phyloP scores from a whole-genome alignment of 169 alveolate species.

The Eimeria brunetti region DNA sequence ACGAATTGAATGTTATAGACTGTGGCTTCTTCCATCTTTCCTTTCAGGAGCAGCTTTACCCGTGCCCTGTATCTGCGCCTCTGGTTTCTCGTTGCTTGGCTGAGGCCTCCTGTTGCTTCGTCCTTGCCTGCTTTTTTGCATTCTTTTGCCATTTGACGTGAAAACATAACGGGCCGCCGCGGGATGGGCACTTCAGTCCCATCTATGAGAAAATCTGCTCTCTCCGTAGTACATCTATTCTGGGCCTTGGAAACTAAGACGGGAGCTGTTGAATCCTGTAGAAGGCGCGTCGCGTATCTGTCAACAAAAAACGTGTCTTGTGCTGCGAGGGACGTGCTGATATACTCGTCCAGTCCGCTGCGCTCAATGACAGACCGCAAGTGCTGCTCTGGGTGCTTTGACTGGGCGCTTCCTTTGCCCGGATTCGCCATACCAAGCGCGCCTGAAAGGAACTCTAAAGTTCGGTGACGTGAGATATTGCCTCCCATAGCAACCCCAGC shows the following conservation, averaged over 20 bases:
- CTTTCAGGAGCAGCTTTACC: constrained; percentile 46
- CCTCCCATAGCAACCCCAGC: constrained; percentile 54
- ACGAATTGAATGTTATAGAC: constrained; percentile 65
- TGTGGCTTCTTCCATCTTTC: constrained; percentile 75
- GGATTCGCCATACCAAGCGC: background rate
- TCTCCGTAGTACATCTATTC: background rate
- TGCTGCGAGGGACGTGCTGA: constrained; percentile 44
- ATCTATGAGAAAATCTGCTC: background rate
- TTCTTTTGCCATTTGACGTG: background rate
- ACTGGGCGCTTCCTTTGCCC: constrained; percentile 4
- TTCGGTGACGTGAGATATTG: constrained; percentile 37
- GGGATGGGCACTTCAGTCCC: constrained; percentile 70
- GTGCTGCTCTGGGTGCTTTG: constrained; percentile 37
- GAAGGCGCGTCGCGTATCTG: constrained; percentile 62
- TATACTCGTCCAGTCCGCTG: constrained; percentile 68
- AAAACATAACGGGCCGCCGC: constrained; percentile 77
- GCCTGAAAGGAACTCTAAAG: constrained; percentile 50
- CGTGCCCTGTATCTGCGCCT: constrained; percentile 45
- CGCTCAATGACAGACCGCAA: constrained; percentile 55
- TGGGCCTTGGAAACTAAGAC: background rate
- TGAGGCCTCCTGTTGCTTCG: background rate
- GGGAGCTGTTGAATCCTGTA: constrained; percentile 44
- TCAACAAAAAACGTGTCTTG: constrained; percentile 40
- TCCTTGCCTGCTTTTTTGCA: background rate
- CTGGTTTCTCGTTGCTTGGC: constrained; percentile 3